These are phyloP conservation scores for Hymenoscyphus occultus DNA, from an alignment of 2,329 filamentous ascomycete species.

Conservation along the genomic window DNA sequence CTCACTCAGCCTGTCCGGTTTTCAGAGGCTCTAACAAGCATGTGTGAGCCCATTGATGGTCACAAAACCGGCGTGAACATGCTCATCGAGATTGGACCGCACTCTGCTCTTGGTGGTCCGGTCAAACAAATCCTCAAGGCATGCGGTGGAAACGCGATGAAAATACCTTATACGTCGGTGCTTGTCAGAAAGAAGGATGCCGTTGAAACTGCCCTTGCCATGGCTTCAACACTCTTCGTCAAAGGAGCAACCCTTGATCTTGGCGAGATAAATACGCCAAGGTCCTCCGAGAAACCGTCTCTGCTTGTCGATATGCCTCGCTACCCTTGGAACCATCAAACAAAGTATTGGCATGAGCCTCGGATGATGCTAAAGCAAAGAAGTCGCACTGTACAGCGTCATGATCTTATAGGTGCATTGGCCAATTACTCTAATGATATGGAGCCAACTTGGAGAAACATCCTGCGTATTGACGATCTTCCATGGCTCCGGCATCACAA, in stretches of 20 bases:
- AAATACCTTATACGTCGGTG: conserved; percentile 38
- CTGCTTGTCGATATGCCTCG: conserved; percentile 44
- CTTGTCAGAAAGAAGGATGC: conserved; percentile 53
- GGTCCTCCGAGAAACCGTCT: conserved; percentile 19
- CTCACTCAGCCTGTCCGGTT: conserved; percentile 45
- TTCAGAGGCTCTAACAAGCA: conserved; percentile 38
- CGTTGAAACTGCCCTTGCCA: conserved; percentile 45
- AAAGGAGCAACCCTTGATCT: conserved; percentile 46
- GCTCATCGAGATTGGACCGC: conserved; percentile 37
- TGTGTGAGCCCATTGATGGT: conserved; percentile 23
- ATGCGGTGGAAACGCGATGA: conserved; percentile 42
- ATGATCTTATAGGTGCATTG: conserved; percentile 48
- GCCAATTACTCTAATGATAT: conserved; percentile 31
- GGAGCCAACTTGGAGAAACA: conserved; percentile 38
- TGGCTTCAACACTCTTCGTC: conserved; percentile 45
- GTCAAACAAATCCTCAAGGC: conserved; percentile 40
- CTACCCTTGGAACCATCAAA: conserved; percentile 55
- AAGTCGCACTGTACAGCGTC: conserved; percentile 42
- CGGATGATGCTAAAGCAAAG: conserved; percentile 37
- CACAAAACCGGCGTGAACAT: conserved; percentile 26
- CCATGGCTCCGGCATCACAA: conserved; percentile 47
- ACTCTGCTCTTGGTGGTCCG: conserved; percentile 38
- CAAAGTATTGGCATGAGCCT: conserved; percentile 51
- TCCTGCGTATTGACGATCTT: conserved; percentile 35
- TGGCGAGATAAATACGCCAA: conserved; percentile 48